Base-by-base conservation (phyloP, 1,139 yeast genomes). In the Candida dubliniensis region DNA sequence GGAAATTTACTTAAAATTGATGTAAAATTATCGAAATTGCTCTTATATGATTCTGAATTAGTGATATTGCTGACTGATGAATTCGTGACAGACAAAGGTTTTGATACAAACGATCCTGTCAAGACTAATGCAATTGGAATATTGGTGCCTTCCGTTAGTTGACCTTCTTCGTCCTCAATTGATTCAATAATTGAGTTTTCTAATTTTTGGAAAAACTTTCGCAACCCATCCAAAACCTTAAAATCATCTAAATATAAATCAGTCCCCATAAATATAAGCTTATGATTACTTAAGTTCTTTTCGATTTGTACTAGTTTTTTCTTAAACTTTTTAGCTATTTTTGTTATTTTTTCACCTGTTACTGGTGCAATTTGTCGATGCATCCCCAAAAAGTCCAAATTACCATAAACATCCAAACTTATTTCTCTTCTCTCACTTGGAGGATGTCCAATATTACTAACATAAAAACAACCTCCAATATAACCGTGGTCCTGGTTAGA, bases 401-500 rank as follows among this genome's bases (percentile, higher is more conserved):
- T 77, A 1, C 96, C 97, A 50, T 81, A 84, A 1, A 84, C 82
- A 34, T 84, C 91, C 44, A 83, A 60, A 0, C 95, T 74, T 1
- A 58, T 61, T 12, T 77, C 83, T 47, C 98, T 71, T 52, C 79
- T 72, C 60, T 93, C 99, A 2, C 90, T 85, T 0, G 95, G 91
- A 1, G 99, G 99, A 48, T 89, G 96, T 1, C 87, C 87, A 43
- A 91, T 73, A 11, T 86, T 78, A 31, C 87, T 77, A 1, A 87
- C 96, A 50, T 85, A 81, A 57, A 93, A 90, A 40, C 72, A 66
- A 2, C 79, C 79, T 25, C 76, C 74, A 26, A 69, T 61, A 32
- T 67, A 65, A 42, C 63, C 59, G 33, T 51, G 50, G 14, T 62
- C 61, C 42, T 60, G 62, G 33, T 58, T 54, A 8, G 62, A 55